Base-by-base conservation (phyloP, 2,329 filamentous ascomycete species). In the Xylariaceae sp. region DNA sequence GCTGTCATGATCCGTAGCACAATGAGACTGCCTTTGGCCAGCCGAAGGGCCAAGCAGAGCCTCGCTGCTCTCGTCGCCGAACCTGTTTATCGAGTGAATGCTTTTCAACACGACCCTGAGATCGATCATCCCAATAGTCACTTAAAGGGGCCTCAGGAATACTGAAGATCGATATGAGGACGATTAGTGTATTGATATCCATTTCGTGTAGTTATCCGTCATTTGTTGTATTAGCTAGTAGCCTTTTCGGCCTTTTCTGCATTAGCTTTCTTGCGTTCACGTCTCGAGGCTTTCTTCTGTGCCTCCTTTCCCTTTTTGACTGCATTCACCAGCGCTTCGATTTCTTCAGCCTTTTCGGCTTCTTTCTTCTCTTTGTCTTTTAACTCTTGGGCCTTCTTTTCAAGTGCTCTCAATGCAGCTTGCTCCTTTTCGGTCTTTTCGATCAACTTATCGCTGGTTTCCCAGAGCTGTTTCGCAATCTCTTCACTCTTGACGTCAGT, bases 381-480 rank as follows among this genome's bases (percentile, higher is more conserved):
- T 1, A 56, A 57, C 7, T 68, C 67, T 5, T 61, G 60, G 34
- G 34, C 40, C 3, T 74, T 65, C 48, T 58, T 75, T 42, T 47
- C 66, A 18, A 47, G 43, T 4, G 59, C 57, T 4, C 48, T 74
- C 2, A 57, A 15, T 1, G 54, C 50, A 7, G 88, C 88, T 16
- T 82, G 77, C 57, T 83, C 78, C 66, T 86, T 94, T 63, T 97
- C 89, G 11, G 83, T 76, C 52, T 75, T 74, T 60, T 94, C 83
- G 40, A 97, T 82, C 47, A 94, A 76, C 57, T 78, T 79, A 55
- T 95, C 89, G 57, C 85, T 95, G 42, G 85, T 81, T 57, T 94
- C 78, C 90, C 90, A 98, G 12, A 98, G 68, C 59, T 81, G 78
- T 73, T 94, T 88, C 42, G 88, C 88, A 19, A 85, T 66, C 14